Conservation (phyloP, 805 yeast species). For the Candida oleophila region DNA sequence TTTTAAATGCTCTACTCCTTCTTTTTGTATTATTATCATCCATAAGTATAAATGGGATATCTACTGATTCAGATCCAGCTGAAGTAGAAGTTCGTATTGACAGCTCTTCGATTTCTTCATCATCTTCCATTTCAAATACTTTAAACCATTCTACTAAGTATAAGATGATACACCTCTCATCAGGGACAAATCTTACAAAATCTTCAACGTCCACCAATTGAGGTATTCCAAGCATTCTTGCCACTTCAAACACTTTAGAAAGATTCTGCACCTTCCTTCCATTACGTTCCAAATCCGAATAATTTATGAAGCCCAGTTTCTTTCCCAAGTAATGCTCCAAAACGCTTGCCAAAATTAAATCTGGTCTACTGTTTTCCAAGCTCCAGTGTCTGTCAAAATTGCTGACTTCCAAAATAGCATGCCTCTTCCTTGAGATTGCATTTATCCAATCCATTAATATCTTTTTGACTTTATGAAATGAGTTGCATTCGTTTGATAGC, state of each 20-base stretch:
- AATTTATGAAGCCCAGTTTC: conserved; percentile 12
- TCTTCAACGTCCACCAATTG: conserved; percentile 56
- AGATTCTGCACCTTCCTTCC: conserved; percentile 27
- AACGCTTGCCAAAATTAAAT: conserved; percentile 42
- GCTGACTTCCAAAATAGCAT: conserved; percentile 24
- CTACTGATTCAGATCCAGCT: conserved; percentile 1
- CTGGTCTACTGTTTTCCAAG: conserved; percentile 46
- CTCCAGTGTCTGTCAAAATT: conserved; percentile 61
- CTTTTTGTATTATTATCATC: neutral
- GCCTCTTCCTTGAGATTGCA: conserved; percentile 16
- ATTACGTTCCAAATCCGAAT: conserved; percentile 34
- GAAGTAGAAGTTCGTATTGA: neutral
- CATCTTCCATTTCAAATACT: conserved; percentile 22
- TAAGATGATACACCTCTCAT: conserved; percentile 59
- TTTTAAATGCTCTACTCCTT: neutral
- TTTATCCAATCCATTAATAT: conserved; percentile 54
- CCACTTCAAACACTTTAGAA: conserved; percentile 39
- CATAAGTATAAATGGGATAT: neutral
- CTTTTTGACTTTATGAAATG: conserved; percentile 29
- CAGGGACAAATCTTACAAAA: conserved; percentile 48
- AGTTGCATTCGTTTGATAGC: conserved; percentile 19
- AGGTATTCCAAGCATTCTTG: conserved; percentile 49
- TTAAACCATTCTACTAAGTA: conserved; percentile 62
- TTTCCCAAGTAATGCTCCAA: conserved; percentile 22
- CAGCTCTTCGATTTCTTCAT: neutral